Percentiles rank a stretch among this genome's conserved stretches.
Conservation (phyloP, 495 filamentous ascomycete genomes). For the Chlorociboria aeruginascens region DNA sequence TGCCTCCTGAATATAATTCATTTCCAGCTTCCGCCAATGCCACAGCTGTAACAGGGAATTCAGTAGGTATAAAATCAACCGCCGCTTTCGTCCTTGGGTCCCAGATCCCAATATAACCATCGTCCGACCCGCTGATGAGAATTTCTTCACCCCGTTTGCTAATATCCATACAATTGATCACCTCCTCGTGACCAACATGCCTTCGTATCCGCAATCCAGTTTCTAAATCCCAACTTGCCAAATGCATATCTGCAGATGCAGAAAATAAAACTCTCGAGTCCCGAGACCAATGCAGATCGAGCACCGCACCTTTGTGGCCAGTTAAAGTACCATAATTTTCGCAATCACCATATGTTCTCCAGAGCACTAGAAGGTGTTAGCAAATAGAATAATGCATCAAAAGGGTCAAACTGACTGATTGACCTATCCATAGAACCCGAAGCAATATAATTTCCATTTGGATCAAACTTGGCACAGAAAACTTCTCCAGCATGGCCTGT, state of each 20-base stretch:
- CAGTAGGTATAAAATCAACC: constrained; percentile 76
- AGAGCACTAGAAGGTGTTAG: constrained; percentile 53
- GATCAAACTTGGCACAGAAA: constrained; percentile 84
- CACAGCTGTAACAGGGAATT: constrained; percentile 86
- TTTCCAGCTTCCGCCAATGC: constrained; percentile 86
- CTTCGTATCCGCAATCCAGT: constrained; percentile 77
- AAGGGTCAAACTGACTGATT: constrained; percentile 51
- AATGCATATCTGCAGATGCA: constrained; percentile 80
- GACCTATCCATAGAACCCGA: constrained; percentile 92
- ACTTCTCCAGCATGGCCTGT: constrained; percentile 72
- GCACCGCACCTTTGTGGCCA: constrained; percentile 80
- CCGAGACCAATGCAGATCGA: constrained; percentile 94
- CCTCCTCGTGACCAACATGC: constrained; percentile 87
- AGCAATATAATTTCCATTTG: constrained; percentile 75
- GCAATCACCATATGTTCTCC: constrained; percentile 83
- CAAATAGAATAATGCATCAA: background rate
- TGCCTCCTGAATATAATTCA: constrained; percentile 89
- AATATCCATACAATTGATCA: constrained; percentile 82
- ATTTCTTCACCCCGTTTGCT: constrained; percentile 82
- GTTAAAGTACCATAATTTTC: constrained; percentile 82
- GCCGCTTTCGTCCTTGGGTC: constrained; percentile 88
- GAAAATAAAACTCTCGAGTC: constrained; percentile 87
- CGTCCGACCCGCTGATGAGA: constrained; percentile 78
- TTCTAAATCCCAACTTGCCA: constrained; percentile 92
- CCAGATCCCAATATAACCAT: constrained; percentile 93